Evolutionary conservation across 2,329 filamentous ascomycete genomes (phyloP).

Genomic region (Huntiella bhutanensis): DNA sequence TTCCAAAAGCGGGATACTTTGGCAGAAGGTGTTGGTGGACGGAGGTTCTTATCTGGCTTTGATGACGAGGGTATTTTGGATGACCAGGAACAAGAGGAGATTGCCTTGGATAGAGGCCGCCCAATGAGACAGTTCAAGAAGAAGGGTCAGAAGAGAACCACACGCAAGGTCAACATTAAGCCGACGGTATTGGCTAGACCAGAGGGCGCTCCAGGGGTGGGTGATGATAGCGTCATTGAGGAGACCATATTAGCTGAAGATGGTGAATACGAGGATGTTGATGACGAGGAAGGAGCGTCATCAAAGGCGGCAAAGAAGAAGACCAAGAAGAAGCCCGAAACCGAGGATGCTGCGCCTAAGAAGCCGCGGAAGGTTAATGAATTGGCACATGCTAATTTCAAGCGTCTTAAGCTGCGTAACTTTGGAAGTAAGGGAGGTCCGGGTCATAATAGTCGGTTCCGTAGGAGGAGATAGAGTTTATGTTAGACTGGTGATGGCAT

Average conservation of each 20-base stretch:
- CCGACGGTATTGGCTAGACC: conserved; percentile 32
- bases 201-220: conserved; percentile 13
- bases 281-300: conserved; percentile 4
- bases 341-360: conserved; percentile 16
- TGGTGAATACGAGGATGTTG: conserved; percentile 18
- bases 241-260: conserved; percentile 20
- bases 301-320: conserved; percentile 7
- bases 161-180: conserved; percentile 45
- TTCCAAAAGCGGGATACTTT: background rate
- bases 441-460: conserved; percentile 37
- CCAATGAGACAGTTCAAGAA: conserved; percentile 56
- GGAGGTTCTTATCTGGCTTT: conserved; percentile 37
- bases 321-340: conserved; percentile 12
- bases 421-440: conserved; percentile 42
- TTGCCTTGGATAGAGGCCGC: conserved; percentile 33
- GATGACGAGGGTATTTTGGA: conserved; percentile 44
- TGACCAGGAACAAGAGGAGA: conserved; percentile 29
- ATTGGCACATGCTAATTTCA: conserved; percentile 47
- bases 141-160: conserved; percentile 67
- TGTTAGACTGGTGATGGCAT: too few species aligned
- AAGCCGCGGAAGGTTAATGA: conserved; percentile 42
- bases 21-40: conserved; percentile 14
- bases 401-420: conserved; percentile 43
- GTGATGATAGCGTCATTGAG: conserved; percentile 22
- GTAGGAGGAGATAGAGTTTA: conserved; percentile 23